Conservation (phyloP, 257 asterid genomes). For the Echites panduratus region DNA sequence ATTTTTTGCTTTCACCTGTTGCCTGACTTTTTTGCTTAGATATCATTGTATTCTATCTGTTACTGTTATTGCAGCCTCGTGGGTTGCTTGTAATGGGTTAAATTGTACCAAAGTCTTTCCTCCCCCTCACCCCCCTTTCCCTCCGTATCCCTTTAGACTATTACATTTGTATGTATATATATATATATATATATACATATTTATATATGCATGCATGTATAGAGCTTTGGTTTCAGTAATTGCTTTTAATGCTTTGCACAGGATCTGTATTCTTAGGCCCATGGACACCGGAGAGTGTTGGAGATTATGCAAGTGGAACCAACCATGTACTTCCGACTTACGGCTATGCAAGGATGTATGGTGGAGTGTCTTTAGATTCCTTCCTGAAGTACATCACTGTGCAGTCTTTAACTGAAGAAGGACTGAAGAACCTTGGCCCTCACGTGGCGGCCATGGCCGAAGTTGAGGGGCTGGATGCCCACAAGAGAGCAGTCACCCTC, state of each 20-base stretch:
- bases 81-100: neutral
- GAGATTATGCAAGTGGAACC: conserved; percentile 94
- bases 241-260: conserved; percentile 20
- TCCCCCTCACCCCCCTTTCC: neutral
- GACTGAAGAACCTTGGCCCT: conserved; percentile 82
- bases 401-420: conserved; percentile 86
- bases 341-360: conserved; percentile 89
- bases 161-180: too few relatives aligned
- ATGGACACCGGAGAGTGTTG: conserved; percentile 96
- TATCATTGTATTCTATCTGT: conserved; percentile 4
- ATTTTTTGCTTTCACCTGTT: conserved; percentile 2
- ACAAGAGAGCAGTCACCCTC: conserved; percentile 91
- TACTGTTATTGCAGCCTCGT: conserved; percentile 6
- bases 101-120: neutral
- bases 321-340: conserved; percentile 96
- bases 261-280: conserved; percentile 86
- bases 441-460: conserved; percentile 90
- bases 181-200: too few relatives aligned
- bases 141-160: too few relatives aligned
- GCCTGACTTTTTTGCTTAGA: neutral
- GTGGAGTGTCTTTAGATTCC: conserved; percentile 86
- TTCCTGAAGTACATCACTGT: conserved; percentile 85
- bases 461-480: conserved; percentile 93
- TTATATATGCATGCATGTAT: too few relatives aligned
- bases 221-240: neutral